Percentiles rank a stretch among this genome's conserved stretches.
phyloP scores from a whole-genome alignment of 2,329 filamentous ascomycete genomes.

The Decorospora gaudefroyi region DNA sequence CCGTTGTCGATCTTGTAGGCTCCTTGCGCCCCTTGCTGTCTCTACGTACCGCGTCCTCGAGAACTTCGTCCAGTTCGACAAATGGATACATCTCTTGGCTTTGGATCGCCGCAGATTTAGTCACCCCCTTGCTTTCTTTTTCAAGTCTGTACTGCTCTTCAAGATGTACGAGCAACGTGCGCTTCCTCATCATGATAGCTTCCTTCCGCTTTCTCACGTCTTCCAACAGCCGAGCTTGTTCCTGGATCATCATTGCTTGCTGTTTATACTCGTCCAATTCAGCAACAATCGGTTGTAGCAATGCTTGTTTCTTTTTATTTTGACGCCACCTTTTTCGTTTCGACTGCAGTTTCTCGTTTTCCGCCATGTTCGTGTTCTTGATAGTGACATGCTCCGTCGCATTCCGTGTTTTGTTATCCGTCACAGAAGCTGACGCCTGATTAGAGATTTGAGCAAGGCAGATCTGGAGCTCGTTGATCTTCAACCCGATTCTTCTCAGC shows the following conservation, averaged over 20 bases:
- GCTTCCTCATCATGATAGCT: not conserved
- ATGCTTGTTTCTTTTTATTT: not conserved
- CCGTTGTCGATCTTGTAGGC: not conserved
- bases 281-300: too few relatives aligned
- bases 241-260: not conserved
- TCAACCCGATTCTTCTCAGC: not conserved
- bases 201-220: slow-evolving; percentile 3
- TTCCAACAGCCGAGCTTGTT: not conserved
- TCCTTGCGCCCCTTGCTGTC: not conserved
- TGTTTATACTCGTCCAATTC: not conserved
- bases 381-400: not conserved
- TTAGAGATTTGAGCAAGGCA: not conserved
- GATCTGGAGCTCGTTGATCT: slow-evolving; percentile 1
- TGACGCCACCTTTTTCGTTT: not conserved
- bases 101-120: not conserved
- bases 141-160: not conserved
- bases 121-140: not conserved
- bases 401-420: too few relatives aligned
- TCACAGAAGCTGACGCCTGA: too few relatives aligned
- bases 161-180: slow-evolving; percentile 1
- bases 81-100: not conserved
- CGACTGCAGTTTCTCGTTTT: not conserved
- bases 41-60: slow-evolving; percentile 4
- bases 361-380: not conserved
- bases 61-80: slow-evolving; percentile 4